These are phyloP conservation scores for Paramarasmius palmivorus DNA, from an alignment of 1,284 basidiomycete genomes.

Conservation along the genomic window DNA sequence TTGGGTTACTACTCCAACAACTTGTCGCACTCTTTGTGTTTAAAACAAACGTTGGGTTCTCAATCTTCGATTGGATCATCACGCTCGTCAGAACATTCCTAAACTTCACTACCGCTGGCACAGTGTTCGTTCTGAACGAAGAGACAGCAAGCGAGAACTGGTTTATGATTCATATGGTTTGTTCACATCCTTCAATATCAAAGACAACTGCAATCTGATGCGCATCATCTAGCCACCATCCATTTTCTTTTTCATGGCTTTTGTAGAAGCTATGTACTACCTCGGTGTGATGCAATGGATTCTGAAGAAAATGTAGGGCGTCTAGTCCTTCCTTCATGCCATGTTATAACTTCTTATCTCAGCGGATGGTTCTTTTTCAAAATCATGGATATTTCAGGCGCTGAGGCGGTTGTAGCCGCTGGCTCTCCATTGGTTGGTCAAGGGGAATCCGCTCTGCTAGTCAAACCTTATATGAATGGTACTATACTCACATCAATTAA, in stretches of 20 bases:
- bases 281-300: conserved; percentile 89
- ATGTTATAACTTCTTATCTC: neutral
- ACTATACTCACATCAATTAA: too few species aligned
- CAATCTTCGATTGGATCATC: conserved; percentile 81
- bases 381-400: conserved; percentile 83
- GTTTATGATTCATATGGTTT: conserved; percentile 79
- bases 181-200: conserved; percentile 21
- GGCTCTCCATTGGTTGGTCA: conserved; percentile 91
- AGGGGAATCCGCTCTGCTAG: conserved; percentile 83
- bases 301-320: conserved; percentile 73
- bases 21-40: conserved; percentile 83
- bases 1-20: conserved; percentile 82
- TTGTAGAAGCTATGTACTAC: conserved; percentile 86
- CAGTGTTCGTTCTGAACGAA: conserved; percentile 75
- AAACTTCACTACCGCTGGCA: conserved; percentile 59
- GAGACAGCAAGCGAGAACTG: conserved; percentile 64
- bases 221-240: conserved; percentile 60
- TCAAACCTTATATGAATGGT: conserved; percentile 81
- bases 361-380: conserved; percentile 94
- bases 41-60: conserved; percentile 78
- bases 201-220: neutral
- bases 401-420: conserved; percentile 89
- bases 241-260: conserved; percentile 80
- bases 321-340: neutral
- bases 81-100: conserved; percentile 74